Evolutionary conservation across 2,329 filamentous ascomycete genomes (phyloP).

Genomic region (Lachnellula cervina): DNA sequence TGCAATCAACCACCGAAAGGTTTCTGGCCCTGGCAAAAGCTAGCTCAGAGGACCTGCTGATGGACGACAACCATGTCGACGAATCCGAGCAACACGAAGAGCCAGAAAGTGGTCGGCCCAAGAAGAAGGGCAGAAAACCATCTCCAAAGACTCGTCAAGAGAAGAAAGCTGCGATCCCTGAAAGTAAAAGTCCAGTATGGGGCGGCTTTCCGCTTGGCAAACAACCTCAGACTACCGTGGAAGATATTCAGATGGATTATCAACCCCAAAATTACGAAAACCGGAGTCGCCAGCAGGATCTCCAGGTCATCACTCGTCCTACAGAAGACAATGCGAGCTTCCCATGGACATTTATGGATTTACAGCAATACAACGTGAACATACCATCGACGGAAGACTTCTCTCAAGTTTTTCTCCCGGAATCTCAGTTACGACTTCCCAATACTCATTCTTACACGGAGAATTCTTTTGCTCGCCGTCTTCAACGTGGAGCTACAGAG

Average conservation of each 20-base stretch:
- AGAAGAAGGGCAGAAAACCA: conserved; percentile 4
- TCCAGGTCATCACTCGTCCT: conserved; percentile 48
- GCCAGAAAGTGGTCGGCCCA: conserved; percentile 1
- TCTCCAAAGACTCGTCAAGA: conserved; percentile 7
- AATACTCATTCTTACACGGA: conserved; percentile 59
- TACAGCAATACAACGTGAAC: conserved; percentile 27
- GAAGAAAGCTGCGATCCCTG: background rate
- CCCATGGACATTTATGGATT: conserved; percentile 35
- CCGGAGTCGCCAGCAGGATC: conserved; percentile 25
- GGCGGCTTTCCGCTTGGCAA: conserved; percentile 25
- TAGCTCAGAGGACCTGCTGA: conserved; percentile 36
- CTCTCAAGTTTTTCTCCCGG: conserved; percentile 23
- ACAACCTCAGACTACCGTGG: conserved; percentile 9
- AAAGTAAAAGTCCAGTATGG: conserved; percentile 7
- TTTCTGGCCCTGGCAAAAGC: conserved; percentile 53
- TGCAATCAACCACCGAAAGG: conserved; percentile 52
- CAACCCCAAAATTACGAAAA: conserved; percentile 10
- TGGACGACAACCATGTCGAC: conserved; percentile 18
- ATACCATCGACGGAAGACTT: conserved; percentile 28
- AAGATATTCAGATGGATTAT: conserved; percentile 15
- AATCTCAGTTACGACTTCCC: conserved; percentile 39
- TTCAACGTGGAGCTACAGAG: conserved; percentile 64
- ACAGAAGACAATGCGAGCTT: conserved; percentile 52
- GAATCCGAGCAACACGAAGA: conserved; percentile 13
- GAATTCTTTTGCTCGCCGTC: conserved; percentile 61